Evolutionary conservation across 2,329 filamentous ascomycete species (phyloP), one percentile per base, ranked within the genome.

Genomic region (Diaporthe sp.): DNA sequence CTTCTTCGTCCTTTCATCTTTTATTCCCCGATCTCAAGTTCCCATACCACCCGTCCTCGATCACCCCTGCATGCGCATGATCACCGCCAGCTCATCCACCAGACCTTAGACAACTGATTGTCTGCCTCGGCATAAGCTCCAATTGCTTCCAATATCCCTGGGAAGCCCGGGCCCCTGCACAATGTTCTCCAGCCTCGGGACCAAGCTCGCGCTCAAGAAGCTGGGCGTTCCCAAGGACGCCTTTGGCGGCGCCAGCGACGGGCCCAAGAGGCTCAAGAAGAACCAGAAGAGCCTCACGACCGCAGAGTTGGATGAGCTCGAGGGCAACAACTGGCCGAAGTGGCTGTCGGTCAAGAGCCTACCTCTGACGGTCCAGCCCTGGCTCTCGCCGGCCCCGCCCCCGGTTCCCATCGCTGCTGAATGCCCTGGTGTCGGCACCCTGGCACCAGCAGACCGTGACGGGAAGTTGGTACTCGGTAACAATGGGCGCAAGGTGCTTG

Each of bases 121-220:
- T 61, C 73, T 17, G 56, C 61, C 30, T 35, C 35, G 70, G 39
- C 70, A 30, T 61, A 65, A 30, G 68, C 63, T 27, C 30, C n/a
- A 27, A 51, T 15, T 17, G 22, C 44, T 27, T 39, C 17, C 4
- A 13, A n/a, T 15, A 30, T 9, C 55, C 44, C 15, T 8, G n/a
- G n/a, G 30, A 25, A 32, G 2, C 30, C 35, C 47, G 35, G 32
- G 27, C 58, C 37, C 75, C 51, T 22, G 71, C 79, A 82, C 78
- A 71, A 91, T 91, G 89, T 86, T 91, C 79, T 86, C 87, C 78
- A 87, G 84, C 76, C 82, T 92, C 73, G 86, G 87, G 22, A 89
- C 89, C 59, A 91, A 91, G 81, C 82, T 91, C 76, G 90, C 89
- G 75, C 84, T 92, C 77, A 89, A 85, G 77, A 90, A 89, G 79